Percentiles rank a stretch among this genome's conserved stretches.
These are phyloP conservation scores for Calonectria crousiana DNA, from an alignment of 2,329 filamentous ascomycete genomes.

Conservation along the genomic window DNA sequence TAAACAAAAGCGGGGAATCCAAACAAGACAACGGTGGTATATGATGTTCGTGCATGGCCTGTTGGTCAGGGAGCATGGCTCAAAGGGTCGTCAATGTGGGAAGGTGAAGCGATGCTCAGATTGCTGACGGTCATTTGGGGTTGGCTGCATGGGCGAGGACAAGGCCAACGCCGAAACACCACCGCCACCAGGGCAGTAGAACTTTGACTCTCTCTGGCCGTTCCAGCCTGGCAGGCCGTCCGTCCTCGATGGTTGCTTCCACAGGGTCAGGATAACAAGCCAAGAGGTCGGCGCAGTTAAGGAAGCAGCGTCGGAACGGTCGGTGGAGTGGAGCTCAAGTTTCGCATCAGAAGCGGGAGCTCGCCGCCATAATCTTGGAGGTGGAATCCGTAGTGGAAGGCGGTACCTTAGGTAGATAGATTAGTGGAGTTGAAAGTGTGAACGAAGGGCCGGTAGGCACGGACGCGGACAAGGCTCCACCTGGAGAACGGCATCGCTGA, in stretches of 20 bases:
- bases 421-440: slow-evolving; percentile 29
- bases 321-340: slow-evolving; percentile 22
- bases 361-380: slow-evolving; percentile 24
- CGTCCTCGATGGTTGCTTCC: neutral
- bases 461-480: slow-evolving; percentile 21
- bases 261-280: slow-evolving; percentile 3
- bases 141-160: slow-evolving; percentile 42
- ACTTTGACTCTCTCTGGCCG: slow-evolving; percentile 4
- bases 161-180: slow-evolving; percentile 39
- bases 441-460: slow-evolving; percentile 11
- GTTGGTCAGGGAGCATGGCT: slow-evolving; percentile 55
- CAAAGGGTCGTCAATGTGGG: slow-evolving; percentile 32
- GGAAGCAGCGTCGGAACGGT: slow-evolving; percentile 24
- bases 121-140: slow-evolving; percentile 56
- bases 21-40: slow-evolving; percentile 44
- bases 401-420: slow-evolving; percentile 30
- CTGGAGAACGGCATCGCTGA: slow-evolving; percentile 16
- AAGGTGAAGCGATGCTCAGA: slow-evolving; percentile 34
- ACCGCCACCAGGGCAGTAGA: slow-evolving; percentile 19
- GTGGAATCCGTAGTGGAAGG: slow-evolving; percentile 28
- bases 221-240: slow-evolving; percentile 16
- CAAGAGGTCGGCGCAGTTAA: slow-evolving; percentile 17
- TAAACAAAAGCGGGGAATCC: slow-evolving; percentile 41
- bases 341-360: slow-evolving; percentile 26
- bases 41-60: slow-evolving; percentile 55